Evolutionary conservation across 768 basidiomycete species (phyloP).

Genomic region (Hygrophorus russula): DNA sequence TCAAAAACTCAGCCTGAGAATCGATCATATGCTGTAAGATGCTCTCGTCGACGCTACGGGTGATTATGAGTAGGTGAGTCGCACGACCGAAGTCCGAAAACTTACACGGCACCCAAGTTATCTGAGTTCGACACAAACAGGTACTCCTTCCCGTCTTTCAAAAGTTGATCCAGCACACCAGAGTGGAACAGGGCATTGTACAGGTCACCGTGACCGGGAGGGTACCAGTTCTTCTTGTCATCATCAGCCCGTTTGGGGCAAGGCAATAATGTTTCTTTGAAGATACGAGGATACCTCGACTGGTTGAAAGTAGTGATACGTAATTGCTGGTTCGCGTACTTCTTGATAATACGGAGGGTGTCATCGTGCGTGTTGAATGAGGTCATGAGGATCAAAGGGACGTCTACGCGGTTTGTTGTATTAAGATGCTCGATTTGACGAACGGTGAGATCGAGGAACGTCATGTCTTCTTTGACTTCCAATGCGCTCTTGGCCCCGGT

Average conservation of each 20-base stretch:
- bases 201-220: constrained; percentile 93
- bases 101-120: constrained; percentile 86
- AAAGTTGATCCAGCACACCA: constrained; percentile 81
- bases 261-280: constrained; percentile 80
- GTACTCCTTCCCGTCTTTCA: constrained; percentile 91
- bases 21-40: constrained; percentile 85
- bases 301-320: constrained; percentile 91
- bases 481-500: constrained; percentile 86
- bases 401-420: constrained; percentile 72
- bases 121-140: constrained; percentile 97
- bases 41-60: constrained; percentile 59
- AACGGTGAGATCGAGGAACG: constrained; percentile 90
- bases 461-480: constrained; percentile 96
- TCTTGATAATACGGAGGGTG: constrained; percentile 92
- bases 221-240: constrained; percentile 93
- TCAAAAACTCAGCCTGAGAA: constrained; percentile 73
- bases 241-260: constrained; percentile 67
- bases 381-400: constrained; percentile 96
- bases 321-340: constrained; percentile 91
- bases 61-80: constrained; percentile 11
- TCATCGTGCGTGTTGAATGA: constrained; percentile 98
- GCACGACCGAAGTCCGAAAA: constrained; percentile 29
- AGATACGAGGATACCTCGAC: constrained; percentile 91
- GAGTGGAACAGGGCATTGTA: constrained; percentile 89
- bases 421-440: constrained; percentile 95